Evolutionary conservation across 2,329 filamentous ascomycete species (phyloP), one percentile per base, ranked within the genome.

Genomic region (Leptosphaerulina australis): DNA sequence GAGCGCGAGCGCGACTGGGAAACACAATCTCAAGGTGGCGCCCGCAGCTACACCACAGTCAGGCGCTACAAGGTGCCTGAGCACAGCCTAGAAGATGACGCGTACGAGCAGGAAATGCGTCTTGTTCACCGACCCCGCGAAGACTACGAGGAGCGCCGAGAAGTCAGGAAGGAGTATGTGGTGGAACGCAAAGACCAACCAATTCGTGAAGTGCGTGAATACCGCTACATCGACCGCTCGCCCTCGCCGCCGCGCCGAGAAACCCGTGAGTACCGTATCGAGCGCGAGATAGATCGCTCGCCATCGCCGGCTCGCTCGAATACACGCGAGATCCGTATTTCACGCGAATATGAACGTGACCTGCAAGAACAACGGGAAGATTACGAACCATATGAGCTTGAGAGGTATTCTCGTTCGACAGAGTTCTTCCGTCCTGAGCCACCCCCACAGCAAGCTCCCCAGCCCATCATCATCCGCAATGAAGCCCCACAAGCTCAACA

Each of bases 1-100:
- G 76, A 78, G 63, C 71, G 76, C 40, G 74, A 78, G 60, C 73
- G 75, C 55, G 75, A 78, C 59, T 76, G 74, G 67, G 76, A 77
- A 34, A 66, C 70, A 11, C 65, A 67, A 24, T 58, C 60, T 35
- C 59, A 60, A 44, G 59, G 63, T 64, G 72, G 72, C 52, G 76
- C 55, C 21, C 69, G 69, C 53, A 68, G 73, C 55, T 81, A 79
- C 62, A 81, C 79, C 57, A 83, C 80, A 5, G 79, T 86, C 59
- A 83, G 82, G 66, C 81, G 83, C 62, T 86, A 87, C 74, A 77
- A 78, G 54, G 69, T 80, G n/a, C 79, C 79, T 39, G 78, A 81
- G 38, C 60, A 60, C 44, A 72, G 73, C 49, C 72, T 76, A 28
- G 67, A 73, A 35, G 68, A 71, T 40, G 75, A 77, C 50, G 67